Evolutionary conservation across 306 rosid species (phyloP).

Genomic region (Cicer judaicum): DNA sequence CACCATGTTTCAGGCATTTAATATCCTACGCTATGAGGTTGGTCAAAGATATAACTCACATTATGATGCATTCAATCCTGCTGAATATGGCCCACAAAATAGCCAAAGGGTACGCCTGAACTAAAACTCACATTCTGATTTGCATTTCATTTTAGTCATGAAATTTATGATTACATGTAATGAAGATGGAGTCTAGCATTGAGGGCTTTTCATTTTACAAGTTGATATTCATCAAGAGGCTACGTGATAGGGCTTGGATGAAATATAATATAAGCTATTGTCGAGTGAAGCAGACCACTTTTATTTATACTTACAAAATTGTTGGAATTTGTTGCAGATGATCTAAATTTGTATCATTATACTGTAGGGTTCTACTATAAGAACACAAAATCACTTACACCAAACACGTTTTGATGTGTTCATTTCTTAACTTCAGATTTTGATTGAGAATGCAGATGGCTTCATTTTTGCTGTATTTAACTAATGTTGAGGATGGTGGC

Average conservation of each 20-base stretch:
- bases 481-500: constrained; percentile 81
- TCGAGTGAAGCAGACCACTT: not conserved
- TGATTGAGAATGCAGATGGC: constrained; percentile 65
- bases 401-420: constrained; percentile 9
- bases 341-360: constrained; percentile 9
- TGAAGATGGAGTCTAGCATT: constrained; percentile 3
- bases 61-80: constrained; percentile 81
- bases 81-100: constrained; percentile 90
- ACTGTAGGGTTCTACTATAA: constrained; percentile 14
- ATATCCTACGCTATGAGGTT: constrained; percentile 75
- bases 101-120: constrained; percentile 79
- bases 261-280: constrained; percentile 20
- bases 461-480: constrained; percentile 79
- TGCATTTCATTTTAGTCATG: constrained; percentile 28
- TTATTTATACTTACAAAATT: constrained; percentile 1
- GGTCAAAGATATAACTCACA: constrained; percentile 92
- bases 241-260: constrained; percentile 22
- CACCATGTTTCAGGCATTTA: constrained; percentile 91
- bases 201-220: constrained; percentile 26
- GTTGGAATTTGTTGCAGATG: constrained; percentile 25
- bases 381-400: constrained; percentile 13
- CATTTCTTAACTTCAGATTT: constrained; percentile 30
- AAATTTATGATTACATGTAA: constrained; percentile 39
- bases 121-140: constrained; percentile 36
- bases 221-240: constrained; percentile 34